Percentiles rank a stretch among this genome's conserved stretches.
Evolutionary conservation across 768 basidiomycete genomes (phyloP).

Genomic region (Boletellus emodensis): DNA sequence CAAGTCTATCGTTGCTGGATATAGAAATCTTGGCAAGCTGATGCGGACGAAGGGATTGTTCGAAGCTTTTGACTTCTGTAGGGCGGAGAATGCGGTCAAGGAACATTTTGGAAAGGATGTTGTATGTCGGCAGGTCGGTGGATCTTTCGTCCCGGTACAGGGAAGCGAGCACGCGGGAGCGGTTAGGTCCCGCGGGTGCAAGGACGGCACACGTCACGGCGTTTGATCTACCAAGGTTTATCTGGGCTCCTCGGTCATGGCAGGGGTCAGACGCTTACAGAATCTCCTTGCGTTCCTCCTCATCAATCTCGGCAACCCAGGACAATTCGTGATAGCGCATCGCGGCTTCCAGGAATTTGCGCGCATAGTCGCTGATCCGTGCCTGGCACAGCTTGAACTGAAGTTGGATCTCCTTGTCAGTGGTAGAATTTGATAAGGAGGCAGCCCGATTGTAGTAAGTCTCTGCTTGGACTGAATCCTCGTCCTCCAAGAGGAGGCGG

Average conservation of each 20-base stretch:
- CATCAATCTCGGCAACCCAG: constrained; percentile 87
- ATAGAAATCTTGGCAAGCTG: constrained; percentile 91
- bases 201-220: constrained; percentile 96
- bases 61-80: constrained; percentile 86
- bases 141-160: constrained; percentile 94
- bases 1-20: constrained; percentile 76
- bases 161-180: constrained; percentile 88
- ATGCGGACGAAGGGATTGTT: constrained; percentile 81
- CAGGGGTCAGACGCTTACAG: constrained; percentile 53
- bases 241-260: constrained; percentile 7
- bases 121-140: constrained; percentile 70
- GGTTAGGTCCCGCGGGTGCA: constrained; percentile 94
- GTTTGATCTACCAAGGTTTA: constrained; percentile 51
- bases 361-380: constrained; percentile 85
- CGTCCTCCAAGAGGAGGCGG: constrained; percentile 89
- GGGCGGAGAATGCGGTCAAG: constrained; percentile 94
- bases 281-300: constrained; percentile 87
- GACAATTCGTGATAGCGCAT: constrained; percentile 92
- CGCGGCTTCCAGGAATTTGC: constrained; percentile 94
- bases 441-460: constrained; percentile 97
- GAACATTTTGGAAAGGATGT: constrained; percentile 97
- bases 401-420: constrained; percentile 74
- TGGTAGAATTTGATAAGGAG: constrained; percentile 75
- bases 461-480: constrained; percentile 96
- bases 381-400: constrained; percentile 93